phyloP scores from a whole-genome alignment of 768 basidiomycete species.

The Hydnomerulius pinastri region DNA sequence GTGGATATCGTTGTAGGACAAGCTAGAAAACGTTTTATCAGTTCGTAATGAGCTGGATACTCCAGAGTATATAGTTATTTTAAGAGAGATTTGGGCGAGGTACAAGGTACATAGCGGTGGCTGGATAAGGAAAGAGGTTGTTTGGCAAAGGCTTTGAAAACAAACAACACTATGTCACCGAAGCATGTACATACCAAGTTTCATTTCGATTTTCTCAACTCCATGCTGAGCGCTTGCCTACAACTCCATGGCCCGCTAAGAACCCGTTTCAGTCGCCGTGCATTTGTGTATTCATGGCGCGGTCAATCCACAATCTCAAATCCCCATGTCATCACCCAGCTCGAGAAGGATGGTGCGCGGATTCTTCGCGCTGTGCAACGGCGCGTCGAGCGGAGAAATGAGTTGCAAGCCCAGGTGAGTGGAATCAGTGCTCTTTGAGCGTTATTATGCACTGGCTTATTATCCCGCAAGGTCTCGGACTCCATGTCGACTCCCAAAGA shows the following conservation, averaged over 20 bases:
- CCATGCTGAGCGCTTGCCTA: constrained; percentile 12
- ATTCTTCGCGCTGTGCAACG: constrained; percentile 56
- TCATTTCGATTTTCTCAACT: background rate
- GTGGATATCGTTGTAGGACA: too few relatives aligned
- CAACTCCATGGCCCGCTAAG: constrained; percentile 16
- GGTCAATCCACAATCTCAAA: constrained; percentile 12
- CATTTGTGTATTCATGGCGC: constrained; percentile 9
- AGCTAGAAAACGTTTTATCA: too few relatives aligned
- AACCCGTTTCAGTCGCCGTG: constrained; percentile 10
- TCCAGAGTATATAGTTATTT: background rate
- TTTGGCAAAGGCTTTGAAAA: constrained; percentile 20
- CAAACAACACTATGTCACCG: constrained; percentile 6
- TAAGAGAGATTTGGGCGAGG: too few relatives aligned
- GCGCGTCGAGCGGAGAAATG: constrained; percentile 51
- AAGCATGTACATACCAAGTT: background rate
- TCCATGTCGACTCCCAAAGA: constrained; percentile 56
- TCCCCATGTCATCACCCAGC: constrained; percentile 20
- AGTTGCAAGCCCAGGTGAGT: constrained; percentile 46
- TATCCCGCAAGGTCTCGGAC: constrained; percentile 46
- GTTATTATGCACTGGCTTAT: background rate
- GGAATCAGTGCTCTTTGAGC: background rate
- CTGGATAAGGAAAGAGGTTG: too few relatives aligned
- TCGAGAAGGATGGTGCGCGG: constrained; percentile 48
- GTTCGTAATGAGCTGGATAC: too few relatives aligned
- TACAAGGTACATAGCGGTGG: too few relatives aligned